Conservation (phyloP, 371 early-diverging fungal genomes). For the Globomyces sp. region DNA sequence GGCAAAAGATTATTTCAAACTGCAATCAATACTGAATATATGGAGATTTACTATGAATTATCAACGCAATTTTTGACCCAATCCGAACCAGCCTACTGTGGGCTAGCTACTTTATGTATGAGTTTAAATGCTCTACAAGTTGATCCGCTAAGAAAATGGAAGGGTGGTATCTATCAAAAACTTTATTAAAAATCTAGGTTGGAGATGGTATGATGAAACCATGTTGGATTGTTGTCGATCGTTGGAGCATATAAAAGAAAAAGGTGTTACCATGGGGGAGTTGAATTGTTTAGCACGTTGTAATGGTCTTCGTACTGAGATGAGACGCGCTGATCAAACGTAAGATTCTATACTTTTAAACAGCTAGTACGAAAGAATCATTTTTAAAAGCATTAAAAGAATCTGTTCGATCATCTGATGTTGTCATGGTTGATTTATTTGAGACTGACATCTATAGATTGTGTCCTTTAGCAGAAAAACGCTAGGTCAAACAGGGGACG, state of each 20-base stretch:
- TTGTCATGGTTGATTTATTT: slow-evolving; percentile 28
- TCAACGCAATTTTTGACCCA: slow-evolving; percentile 36
- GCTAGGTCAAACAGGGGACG: slow-evolving; percentile 35
- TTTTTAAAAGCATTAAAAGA: slow-evolving; percentile 26
- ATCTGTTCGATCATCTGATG: slow-evolving; percentile 18
- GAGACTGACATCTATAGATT: no score
- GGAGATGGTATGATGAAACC: slow-evolving; percentile 42
- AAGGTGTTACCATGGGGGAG: slow-evolving; percentile 38
- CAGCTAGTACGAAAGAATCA: slow-evolving; percentile 23
- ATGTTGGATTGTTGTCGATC: slow-evolving; percentile 31
- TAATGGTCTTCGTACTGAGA: slow-evolving; percentile 34
- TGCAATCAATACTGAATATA: slow-evolving; percentile 20
- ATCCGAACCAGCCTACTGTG: slow-evolving; percentile 44
- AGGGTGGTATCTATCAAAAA: slow-evolving; percentile 21
- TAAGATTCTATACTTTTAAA: background rate
- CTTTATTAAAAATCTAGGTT: background rate
- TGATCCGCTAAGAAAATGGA: slow-evolving; percentile 40
- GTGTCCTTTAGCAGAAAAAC: slow-evolving; percentile 31
- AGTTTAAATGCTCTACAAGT: slow-evolving; percentile 39
- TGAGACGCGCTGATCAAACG: slow-evolving; percentile 24
- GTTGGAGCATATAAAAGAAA: slow-evolving; percentile 25
- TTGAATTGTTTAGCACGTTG: slow-evolving; percentile 37
- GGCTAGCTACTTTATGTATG: slow-evolving; percentile 39
- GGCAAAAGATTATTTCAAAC: slow-evolving; percentile 26
- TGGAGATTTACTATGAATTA: slow-evolving; percentile 34